Conservation (phyloP, 192 early-diverging fungal species). For the Coemansia sp. region DNA sequence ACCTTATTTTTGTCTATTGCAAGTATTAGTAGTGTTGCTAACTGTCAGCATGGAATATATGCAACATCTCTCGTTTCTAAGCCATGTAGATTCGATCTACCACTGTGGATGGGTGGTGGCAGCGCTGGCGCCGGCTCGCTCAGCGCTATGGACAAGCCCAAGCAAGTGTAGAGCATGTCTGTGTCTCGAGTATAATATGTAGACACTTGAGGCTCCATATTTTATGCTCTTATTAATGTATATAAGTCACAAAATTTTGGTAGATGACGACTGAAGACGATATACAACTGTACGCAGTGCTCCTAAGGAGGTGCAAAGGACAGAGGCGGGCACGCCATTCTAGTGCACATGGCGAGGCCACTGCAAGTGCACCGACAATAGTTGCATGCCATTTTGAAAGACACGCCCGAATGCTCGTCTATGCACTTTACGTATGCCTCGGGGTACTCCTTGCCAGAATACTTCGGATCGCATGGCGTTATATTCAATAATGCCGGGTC, state of each 20-base stretch:
- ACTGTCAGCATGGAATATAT: not conserved
- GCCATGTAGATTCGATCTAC: constrained; percentile 37
- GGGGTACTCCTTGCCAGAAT: constrained; percentile 12
- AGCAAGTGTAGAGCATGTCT: constrained; percentile 17
- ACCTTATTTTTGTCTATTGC: not conserved
- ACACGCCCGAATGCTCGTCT: constrained; percentile 5
- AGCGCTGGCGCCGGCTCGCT: too few relatives aligned
- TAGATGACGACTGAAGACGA: not conserved
- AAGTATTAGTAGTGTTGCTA: not conserved
- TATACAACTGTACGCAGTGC: too few relatives aligned
- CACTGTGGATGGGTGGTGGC: constrained; percentile 43
- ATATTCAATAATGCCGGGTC: not conserved
- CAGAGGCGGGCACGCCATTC: constrained; percentile 6
- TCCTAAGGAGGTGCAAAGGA: too few relatives aligned
- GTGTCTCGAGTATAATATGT: not conserved
- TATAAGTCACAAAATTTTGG: not conserved
- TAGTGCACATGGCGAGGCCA: constrained; percentile 16
- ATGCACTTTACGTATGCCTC: constrained; percentile 14
- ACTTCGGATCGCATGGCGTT: not conserved
- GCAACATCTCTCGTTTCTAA: not conserved
- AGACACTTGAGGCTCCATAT: not conserved
- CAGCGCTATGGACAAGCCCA: constrained; percentile 15
- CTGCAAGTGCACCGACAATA: constrained; percentile 17
- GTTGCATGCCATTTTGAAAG: constrained; percentile 15
- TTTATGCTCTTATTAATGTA: not conserved